phyloP scores from a whole-genome alignment of 345 rosid genomes.

The Carallia brachiata region DNA sequence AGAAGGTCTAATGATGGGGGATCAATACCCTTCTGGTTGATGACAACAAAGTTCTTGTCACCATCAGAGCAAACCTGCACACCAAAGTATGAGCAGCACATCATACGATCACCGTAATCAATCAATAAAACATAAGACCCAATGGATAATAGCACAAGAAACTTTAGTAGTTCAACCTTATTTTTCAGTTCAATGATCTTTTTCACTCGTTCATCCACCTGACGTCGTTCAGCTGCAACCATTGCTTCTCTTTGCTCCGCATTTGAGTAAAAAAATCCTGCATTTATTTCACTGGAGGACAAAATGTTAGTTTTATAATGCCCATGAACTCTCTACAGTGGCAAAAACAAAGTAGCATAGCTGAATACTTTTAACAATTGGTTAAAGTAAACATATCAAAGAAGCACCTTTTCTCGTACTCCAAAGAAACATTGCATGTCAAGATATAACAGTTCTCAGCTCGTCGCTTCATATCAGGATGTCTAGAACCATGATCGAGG shows the following conservation, averaged over 20 bases:
- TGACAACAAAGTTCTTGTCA: conserved; percentile 73
- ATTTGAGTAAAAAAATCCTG: conserved; percentile 98
- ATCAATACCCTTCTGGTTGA: conserved; percentile 98
- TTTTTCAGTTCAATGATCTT: conserved; percentile 87
- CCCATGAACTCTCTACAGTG: background rate
- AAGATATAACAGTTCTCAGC: conserved; percentile 92
- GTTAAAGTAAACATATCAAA: background rate
- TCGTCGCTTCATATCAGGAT: conserved; percentile 97
- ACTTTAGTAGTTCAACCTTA: conserved; percentile 42
- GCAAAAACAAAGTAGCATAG: background rate
- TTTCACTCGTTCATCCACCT: conserved; percentile 82
- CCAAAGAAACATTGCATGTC: conserved; percentile 93
- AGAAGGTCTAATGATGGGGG: conserved; percentile 95
- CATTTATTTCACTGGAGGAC: conserved; percentile 79
- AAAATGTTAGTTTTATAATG: conserved; percentile 38
- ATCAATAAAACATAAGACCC: no score
- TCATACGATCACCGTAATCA: no score
- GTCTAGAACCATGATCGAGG: conserved; percentile 97
- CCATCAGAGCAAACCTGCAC: conserved; percentile 84
- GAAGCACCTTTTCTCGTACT: conserved; percentile 87
- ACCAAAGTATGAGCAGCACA: conserved; percentile 12
- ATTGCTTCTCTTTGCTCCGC: conserved; percentile 98
- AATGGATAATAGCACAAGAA: background rate
- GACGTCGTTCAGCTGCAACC: conserved; percentile 91
- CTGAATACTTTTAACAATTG: background rate